phyloP scores from a whole-genome alignment of 768 basidiomycete species.

The Lactarius sp. region DNA sequence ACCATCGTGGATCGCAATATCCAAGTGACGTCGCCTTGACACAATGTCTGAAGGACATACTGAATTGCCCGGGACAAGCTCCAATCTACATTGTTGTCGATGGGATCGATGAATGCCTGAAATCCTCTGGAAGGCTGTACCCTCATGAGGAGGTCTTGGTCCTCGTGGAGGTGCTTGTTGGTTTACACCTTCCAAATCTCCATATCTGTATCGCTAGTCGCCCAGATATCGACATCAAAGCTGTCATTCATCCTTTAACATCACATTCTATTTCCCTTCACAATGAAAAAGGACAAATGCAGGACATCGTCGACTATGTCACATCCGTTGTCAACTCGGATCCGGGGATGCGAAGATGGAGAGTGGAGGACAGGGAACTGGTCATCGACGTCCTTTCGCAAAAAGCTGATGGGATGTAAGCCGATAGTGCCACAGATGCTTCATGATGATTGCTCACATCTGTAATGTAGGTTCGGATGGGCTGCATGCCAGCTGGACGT shows the following conservation, averaged over 20 bases:
- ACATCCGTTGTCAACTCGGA: neutral
- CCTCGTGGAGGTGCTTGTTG: neutral
- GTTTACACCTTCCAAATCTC: neutral
- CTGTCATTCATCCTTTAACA: neutral
- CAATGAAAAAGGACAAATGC: neutral
- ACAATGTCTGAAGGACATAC: neutral
- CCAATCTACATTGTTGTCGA: neutral
- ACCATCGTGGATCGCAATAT: neutral
- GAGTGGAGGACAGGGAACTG: neutral
- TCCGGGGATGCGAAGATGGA: neutral
- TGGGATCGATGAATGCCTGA: constrained; percentile 1
- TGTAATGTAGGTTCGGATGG: neutral
- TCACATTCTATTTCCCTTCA: neutral
- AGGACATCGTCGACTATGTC: neutral
- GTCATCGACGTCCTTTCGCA: neutral
- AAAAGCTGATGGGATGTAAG: neutral
- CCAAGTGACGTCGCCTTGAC: neutral
- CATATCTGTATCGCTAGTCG: neutral
- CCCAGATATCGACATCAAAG: neutral
- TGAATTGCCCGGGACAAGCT: neutral
- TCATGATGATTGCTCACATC: neutral
- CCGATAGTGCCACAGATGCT: neutral
- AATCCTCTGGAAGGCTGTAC: neutral
- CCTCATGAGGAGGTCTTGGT: neutral
- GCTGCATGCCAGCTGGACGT: neutral